These are phyloP conservation scores for Verbascum thapsus DNA, from an alignment of 257 asterid species.

Conservation along the genomic window DNA sequence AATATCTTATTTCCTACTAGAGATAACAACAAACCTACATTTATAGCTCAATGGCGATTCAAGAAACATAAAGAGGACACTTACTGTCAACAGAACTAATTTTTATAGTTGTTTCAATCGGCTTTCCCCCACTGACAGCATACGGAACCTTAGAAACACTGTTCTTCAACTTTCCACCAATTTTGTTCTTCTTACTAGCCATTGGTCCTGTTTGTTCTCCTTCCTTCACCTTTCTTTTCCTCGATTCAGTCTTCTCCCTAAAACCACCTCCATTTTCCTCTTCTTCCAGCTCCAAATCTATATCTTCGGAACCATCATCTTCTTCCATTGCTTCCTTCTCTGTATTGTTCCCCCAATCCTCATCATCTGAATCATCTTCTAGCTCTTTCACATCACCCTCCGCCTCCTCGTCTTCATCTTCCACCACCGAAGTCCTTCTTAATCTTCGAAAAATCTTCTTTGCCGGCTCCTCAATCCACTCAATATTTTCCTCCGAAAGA, in stretches of 20 bases:
- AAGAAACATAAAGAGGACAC: too few species aligned
- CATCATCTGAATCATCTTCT: constrained; percentile 70
- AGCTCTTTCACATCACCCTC: constrained; percentile 33
- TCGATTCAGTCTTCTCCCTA: constrained; percentile 32
- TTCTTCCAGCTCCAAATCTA: constrained; percentile 67
- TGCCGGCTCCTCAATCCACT: constrained; percentile 54
- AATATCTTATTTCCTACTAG: constrained; percentile 14
- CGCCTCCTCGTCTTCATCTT: constrained; percentile 54
- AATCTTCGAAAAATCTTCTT: constrained; percentile 65
- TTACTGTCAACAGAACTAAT: constrained; percentile 49
- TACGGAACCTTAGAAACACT: constrained; percentile 34
- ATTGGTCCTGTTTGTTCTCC: constrained; percentile 35
- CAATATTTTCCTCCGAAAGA: constrained; percentile 62
- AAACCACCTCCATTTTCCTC: constrained; percentile 32
- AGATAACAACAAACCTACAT: constrained; percentile 16
- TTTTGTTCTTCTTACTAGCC: constrained; percentile 57
- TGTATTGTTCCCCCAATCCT: constrained; percentile 64
- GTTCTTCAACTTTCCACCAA: constrained; percentile 35
- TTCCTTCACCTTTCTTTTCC: constrained; percentile 50
- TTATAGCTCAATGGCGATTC: background rate
- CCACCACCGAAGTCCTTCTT: constrained; percentile 46
- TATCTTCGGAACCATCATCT: constrained; percentile 50
- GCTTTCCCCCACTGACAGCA: constrained; percentile 35
- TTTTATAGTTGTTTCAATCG: constrained; percentile 33
- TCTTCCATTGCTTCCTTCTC: constrained; percentile 52